Evolutionary conservation across 208 protist species (phyloP), one percentile per base, ranked within the genome.

Genomic region (Trypanosomatidae sp.): DNA sequence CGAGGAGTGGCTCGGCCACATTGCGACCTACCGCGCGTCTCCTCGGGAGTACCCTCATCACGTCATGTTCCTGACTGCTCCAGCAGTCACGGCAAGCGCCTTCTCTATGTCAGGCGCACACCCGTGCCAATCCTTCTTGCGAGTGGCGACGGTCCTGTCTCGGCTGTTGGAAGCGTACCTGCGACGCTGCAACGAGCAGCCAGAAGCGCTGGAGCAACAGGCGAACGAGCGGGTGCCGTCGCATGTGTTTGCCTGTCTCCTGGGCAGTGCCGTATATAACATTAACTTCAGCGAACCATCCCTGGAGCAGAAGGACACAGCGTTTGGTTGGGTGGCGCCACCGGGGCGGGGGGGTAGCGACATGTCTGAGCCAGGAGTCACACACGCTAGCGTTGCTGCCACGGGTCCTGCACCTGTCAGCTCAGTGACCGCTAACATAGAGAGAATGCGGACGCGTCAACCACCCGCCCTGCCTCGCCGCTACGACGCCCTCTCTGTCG

Each of bases 31-130:
- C 41, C 76, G 76, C 33, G 60, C 66, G 28, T 71, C 65, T 19
- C 76, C 79, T 2, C 67, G 77, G 1, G 72, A 87, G 36, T 85
- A 87, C 60, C 85, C 85, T 6, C 72, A 78, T 50, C 85, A 90
- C 73, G 62, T 50, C n/a, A 30, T 86, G 22, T 22, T 44, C 53
- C 58, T 78, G 30, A 44, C 33, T 15, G 52, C 58, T 19, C 41
- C 44, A 25, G 36, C 50, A 17, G 17, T 50, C 22, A 7, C 25
- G 19, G 28, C 47, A 2, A 30, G 33, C 47, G 8, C 49, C 17
- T 22, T 44, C 55, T 49, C 55, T 50, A 30, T 12, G 1, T n/a
- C 64, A 10, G 33, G 1, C 46, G 1, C 44, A 10, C 28, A 36
- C 17, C 59, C 22, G 9, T 19, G 22, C 13, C 33, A 13, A 4